These are phyloP conservation scores for Populus davidiana DNA, from an alignment of 345 rosid genomes.

Conservation along the genomic window DNA sequence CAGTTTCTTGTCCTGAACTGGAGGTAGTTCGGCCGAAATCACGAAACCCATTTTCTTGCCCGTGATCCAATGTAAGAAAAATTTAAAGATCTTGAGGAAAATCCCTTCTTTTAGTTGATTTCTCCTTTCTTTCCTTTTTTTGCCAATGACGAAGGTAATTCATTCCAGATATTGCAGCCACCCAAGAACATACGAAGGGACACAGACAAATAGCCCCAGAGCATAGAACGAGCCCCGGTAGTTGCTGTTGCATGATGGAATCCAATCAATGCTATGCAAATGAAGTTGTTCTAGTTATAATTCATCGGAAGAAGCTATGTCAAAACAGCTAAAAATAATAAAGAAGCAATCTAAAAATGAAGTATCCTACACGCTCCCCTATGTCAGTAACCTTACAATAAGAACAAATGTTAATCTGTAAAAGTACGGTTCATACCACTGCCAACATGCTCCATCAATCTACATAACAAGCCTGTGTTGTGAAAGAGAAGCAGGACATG, in stretches of 20 bases:
- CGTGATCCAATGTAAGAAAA: neutral
- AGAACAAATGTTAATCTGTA: slow-evolving; percentile 5
- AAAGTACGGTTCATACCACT: slow-evolving; percentile 30
- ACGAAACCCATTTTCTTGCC: neutral
- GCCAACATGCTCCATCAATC: slow-evolving; percentile 48
- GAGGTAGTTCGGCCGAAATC: neutral
- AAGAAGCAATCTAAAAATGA: too few relatives aligned
- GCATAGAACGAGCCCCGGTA: slow-evolving; percentile 43
- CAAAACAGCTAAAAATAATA: too few relatives aligned
- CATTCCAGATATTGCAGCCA: slow-evolving; percentile 56
- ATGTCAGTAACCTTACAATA: neutral
- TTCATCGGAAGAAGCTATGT: too few relatives aligned
- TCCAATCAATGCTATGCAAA: neutral
- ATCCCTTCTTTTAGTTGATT: neutral
- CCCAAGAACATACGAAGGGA: slow-evolving; percentile 35
- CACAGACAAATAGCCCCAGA: slow-evolving; percentile 51
- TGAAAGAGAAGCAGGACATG: slow-evolving; percentile 32
- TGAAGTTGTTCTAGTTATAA: neutral
- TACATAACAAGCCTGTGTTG: slow-evolving; percentile 7
- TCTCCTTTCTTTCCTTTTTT: neutral
- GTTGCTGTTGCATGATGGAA: slow-evolving; percentile 20
- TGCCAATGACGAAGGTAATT: slow-evolving; percentile 47
- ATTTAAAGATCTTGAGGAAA: too few relatives aligned
- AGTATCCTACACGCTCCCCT: neutral
- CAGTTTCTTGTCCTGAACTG: neutral